These are phyloP conservation scores for Jamesozyma hellenica DNA, from an alignment of 805 yeast species.

Conservation along the genomic window DNA sequence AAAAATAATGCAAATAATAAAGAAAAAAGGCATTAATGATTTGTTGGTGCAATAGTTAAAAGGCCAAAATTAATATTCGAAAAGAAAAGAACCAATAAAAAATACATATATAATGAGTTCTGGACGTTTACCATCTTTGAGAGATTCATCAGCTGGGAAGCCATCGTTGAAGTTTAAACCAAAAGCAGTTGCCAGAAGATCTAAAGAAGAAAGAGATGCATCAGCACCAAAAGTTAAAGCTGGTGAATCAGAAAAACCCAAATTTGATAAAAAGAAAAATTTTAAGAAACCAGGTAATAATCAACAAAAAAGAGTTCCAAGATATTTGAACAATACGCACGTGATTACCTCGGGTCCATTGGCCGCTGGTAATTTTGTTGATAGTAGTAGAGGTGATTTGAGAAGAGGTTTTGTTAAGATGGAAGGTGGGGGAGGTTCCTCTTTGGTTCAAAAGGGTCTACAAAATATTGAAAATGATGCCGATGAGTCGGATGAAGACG, in stretches of 20 bases:
- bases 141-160: slow-evolving; percentile 18
- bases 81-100: too few species aligned
- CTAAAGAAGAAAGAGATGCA: slow-evolving; percentile 75
- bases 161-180: slow-evolving; percentile 72
- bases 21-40: not conserved
- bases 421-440: slow-evolving; percentile 5
- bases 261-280: slow-evolving; percentile 9
- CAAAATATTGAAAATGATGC: slow-evolving; percentile 20
- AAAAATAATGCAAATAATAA: not conserved
- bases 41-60: too few species aligned
- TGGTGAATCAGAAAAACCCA: slow-evolving; percentile 11
- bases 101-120: slow-evolving; percentile 13
- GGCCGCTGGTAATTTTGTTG: slow-evolving; percentile 44
- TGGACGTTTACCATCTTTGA: slow-evolving; percentile 30
- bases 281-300: slow-evolving; percentile 10
- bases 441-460: slow-evolving; percentile 20
- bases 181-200: slow-evolving; percentile 72
- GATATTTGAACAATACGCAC: slow-evolving; percentile 38
- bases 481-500: slow-evolving; percentile 32
- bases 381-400: slow-evolving; percentile 15
- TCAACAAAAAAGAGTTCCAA: slow-evolving; percentile 22
- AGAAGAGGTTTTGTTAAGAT: slow-evolving; percentile 20
- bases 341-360: slow-evolving; percentile 66
- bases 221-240: slow-evolving; percentile 49
- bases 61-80: too few species aligned